Conservation (phyloP, 139 green algal genomes). For the Tetradesmus obliquus region DNA sequence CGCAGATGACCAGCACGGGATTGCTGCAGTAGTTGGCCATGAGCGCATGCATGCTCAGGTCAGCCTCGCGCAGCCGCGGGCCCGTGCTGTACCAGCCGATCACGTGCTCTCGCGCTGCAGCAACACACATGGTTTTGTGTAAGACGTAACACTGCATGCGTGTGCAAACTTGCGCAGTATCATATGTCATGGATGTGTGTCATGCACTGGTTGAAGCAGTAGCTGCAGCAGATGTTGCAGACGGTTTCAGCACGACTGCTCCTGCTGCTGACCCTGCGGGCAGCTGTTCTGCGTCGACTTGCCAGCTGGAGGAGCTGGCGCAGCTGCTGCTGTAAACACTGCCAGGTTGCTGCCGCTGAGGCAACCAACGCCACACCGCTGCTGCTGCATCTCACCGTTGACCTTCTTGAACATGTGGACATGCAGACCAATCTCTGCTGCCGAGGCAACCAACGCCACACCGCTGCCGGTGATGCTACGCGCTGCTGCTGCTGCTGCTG, state of each 20-base stretch:
- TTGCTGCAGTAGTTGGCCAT: constrained; percentile 84
- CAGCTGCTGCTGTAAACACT: no score
- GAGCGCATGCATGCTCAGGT: constrained; percentile 95
- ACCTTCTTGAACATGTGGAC: constrained; percentile 30
- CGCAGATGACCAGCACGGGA: constrained; percentile 96
- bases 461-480: neutral
- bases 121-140: neutral
- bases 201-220: neutral
- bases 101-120: constrained; percentile 90
- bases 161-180: no score
- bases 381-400: constrained; percentile 26
- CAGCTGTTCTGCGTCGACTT: no score
- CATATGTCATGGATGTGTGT: neutral
- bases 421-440: no score
- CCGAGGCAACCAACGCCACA: neutral
- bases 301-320: no score
- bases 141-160: no score
- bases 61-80: constrained; percentile 90
- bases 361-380: neutral
- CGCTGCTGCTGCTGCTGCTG: constrained; percentile 3
- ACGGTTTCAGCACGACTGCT: neutral
- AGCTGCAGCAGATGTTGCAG: neutral
- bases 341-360: no score
- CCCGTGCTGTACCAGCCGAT: constrained; percentile 99
- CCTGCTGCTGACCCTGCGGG: no score